Conservation (phyloP, 2,329 filamentous ascomycete species). For the Elsinoe fawcettii region DNA sequence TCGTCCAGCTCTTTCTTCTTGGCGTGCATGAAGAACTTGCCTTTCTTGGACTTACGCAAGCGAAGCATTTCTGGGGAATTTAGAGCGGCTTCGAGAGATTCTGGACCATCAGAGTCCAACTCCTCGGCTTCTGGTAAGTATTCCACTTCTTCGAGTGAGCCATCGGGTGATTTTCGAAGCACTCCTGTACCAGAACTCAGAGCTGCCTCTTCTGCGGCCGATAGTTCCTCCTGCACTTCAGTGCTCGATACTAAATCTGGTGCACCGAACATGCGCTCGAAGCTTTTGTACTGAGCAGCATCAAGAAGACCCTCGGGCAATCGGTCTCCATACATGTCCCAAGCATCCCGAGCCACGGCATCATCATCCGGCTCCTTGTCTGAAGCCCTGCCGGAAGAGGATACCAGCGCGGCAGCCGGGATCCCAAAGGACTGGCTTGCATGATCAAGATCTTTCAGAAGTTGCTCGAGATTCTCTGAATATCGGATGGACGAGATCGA, state of each 20-base stretch:
- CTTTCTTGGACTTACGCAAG: constrained; percentile 10
- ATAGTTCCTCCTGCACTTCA: constrained; percentile 28
- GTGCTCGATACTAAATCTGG: constrained; percentile 56
- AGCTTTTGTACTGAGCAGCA: constrained; percentile 63
- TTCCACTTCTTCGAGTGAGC: constrained; percentile 55
- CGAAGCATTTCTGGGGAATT: constrained; percentile 12
- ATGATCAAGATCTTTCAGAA: neutral
- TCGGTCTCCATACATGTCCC: constrained; percentile 67
- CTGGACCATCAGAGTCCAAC: constrained; percentile 13
- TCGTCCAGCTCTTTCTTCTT: constrained; percentile 14
- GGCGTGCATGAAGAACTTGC: constrained; percentile 12
- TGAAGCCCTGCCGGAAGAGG: neutral
- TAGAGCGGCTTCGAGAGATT: neutral
- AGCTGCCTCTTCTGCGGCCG: constrained; percentile 39
- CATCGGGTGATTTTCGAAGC: constrained; percentile 49
- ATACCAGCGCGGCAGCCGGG: neutral
- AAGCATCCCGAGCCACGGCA: constrained; percentile 59
- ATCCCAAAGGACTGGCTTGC: neutral
- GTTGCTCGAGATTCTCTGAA: neutral
- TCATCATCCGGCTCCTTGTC: constrained; percentile 33
- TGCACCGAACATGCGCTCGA: constrained; percentile 72
- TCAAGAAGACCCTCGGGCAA: constrained; percentile 65
- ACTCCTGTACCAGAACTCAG: constrained; percentile 42
- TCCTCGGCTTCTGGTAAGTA: constrained; percentile 33
- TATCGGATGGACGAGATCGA: neutral